Conservation (phyloP, 768 basidiomycete species). For the Lactarius sanguifluus region DNA sequence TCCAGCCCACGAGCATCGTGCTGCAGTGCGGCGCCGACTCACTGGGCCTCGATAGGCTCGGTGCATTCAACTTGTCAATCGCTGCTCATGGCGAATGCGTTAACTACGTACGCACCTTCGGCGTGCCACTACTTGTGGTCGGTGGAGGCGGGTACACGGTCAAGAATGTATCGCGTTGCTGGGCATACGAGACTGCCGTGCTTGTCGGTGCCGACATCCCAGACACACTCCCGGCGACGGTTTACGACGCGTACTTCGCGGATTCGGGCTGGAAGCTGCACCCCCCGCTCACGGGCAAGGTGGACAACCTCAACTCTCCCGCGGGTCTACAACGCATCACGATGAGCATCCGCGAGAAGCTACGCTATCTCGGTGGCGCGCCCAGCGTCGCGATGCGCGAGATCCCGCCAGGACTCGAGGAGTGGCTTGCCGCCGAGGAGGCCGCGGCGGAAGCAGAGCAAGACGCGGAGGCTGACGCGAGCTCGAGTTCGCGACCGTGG, state of each 20-base stretch:
- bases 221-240: slow-evolving; percentile 82
- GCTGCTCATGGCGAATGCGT: slow-evolving; percentile 98
- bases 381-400: slow-evolving; percentile 97
- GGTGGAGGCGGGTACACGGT: slow-evolving; percentile 98
- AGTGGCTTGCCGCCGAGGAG: slow-evolving; percentile 65
- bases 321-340: slow-evolving; percentile 84
- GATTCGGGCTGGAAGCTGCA: slow-evolving; percentile 93
- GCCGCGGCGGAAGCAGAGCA: slow-evolving; percentile 65
- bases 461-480: slow-evolving; percentile 62
- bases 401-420: slow-evolving; percentile 88
- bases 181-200: slow-evolving; percentile 97
- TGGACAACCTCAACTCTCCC: slow-evolving; percentile 89
- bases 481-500: slow-evolving; percentile 53
- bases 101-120: slow-evolving; percentile 91
- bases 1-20: slow-evolving; percentile 87
- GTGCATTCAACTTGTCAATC: slow-evolving; percentile 96
- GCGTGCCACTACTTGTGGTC: slow-evolving; percentile 85
- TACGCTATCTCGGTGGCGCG: slow-evolving; percentile 91
- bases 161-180: slow-evolving; percentile 96
- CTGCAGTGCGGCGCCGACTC: slow-evolving; percentile 98
- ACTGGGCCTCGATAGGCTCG: slow-evolving; percentile 89
- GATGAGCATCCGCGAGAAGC: slow-evolving; percentile 79
- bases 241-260: slow-evolving; percentile 91
- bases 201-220: slow-evolving; percentile 81
- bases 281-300: slow-evolving; percentile 85